These are phyloP conservation scores for Tricladium varicosporioides DNA, from an alignment of 2,329 filamentous ascomycete genomes.

Conservation along the genomic window DNA sequence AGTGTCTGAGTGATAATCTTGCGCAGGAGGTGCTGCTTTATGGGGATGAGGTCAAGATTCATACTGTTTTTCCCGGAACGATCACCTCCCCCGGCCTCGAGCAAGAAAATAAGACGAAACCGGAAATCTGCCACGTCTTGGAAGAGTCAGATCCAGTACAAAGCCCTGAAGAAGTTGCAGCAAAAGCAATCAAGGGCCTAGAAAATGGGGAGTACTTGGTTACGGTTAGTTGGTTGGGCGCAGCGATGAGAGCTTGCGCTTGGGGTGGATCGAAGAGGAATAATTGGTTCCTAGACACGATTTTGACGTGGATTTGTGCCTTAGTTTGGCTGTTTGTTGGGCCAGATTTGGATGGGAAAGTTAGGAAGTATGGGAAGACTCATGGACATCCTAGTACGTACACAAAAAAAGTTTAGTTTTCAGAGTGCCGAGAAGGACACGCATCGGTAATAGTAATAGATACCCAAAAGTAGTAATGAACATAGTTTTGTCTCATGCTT, in stretches of 20 bases:
- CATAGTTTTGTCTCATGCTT: no score
- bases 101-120: constrained; percentile 76
- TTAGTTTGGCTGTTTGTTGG: constrained; percentile 59
- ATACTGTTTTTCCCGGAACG: constrained; percentile 80
- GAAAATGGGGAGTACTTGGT: constrained; percentile 80
- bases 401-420: constrained; percentile 17
- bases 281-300: constrained; percentile 57
- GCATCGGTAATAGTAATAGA: neutral
- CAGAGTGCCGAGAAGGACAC: neutral
- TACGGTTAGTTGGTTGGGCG: constrained; percentile 70
- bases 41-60: constrained; percentile 76
- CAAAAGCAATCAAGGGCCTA: constrained; percentile 65
- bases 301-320: constrained; percentile 52
- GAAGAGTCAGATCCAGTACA: constrained; percentile 82
- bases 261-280: constrained; percentile 57
- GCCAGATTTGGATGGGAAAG: constrained; percentile 55
- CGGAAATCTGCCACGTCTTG: constrained; percentile 71
- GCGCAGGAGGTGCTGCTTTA: constrained; percentile 84
- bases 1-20: constrained; percentile 78
- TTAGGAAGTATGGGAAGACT: constrained; percentile 53
- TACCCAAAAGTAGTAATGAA: neutral
- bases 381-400: constrained; percentile 55
- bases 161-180: constrained; percentile 75
- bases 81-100: constrained; percentile 76
- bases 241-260: constrained; percentile 64